Base-by-base conservation (phyloP, 1,284 basidiomycete genomes). In the Puccinia polysora region DNA sequence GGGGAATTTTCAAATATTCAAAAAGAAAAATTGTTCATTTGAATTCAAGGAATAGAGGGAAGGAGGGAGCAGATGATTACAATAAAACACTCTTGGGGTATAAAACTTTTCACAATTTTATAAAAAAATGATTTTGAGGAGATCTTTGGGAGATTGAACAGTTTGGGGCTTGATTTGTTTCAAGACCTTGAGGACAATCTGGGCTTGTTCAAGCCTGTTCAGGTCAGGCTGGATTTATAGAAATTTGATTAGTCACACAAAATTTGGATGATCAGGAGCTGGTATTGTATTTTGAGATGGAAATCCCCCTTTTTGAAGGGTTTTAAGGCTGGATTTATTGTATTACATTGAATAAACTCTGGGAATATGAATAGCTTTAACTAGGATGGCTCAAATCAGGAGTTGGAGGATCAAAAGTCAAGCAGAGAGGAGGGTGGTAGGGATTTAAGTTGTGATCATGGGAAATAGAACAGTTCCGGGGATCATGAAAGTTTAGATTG, bases 261-360 rank as follows among this genome's bases (percentile, higher is more conserved):
- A 65, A 98, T 86, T 8, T 95, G 93, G 18, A 92, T 85, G 76
- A 99, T 88, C 12, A 58, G 68, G 5, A 70, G 38, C 10, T 79
- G 81, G 0, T 82, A 74, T 81, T 96, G 88, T 15, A 97, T 84
- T 14, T 96, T 95, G 43, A 97, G 85, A 79, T 98, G 92, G 84
- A 98, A 98, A 0, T 93, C 94, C 47, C 96, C 96, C 81, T 97
- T 99, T 83, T 99, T 99, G 83, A 99, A 89, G 0, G 91, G 89
- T 2, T 91, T 83, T 78, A 97, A 81, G 38, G 85, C 83, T 7
- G 87, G 84, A 53, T 84, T 82, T 75, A 86, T 82, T n/a, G 84
- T 83, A 71, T 85, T 84, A 25, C 89, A 87, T 28, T 96, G 86
- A 2, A 94, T 97, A 40, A 92, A 92, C 81, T 96, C 93, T 1